Evolutionary conservation across 768 basidiomycete genomes (phyloP).

Genomic region (Hygrocybe coccinea): DNA sequence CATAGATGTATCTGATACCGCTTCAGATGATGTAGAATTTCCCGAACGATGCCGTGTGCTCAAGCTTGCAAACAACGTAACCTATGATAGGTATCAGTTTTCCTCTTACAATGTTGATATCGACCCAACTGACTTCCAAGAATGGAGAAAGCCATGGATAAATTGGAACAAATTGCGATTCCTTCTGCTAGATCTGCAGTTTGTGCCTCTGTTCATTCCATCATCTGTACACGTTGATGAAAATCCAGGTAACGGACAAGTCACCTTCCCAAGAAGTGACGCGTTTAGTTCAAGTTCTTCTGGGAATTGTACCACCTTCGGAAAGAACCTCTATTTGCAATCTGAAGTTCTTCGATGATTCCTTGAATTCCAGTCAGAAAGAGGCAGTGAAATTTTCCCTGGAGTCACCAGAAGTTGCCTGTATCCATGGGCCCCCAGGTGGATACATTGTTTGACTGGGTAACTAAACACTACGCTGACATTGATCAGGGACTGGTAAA

Average conservation of each 20-base stretch:
- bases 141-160: constrained; percentile 81
- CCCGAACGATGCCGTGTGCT: constrained; percentile 81
- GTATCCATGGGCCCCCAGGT: constrained; percentile 98
- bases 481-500: constrained; percentile 74
- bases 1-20: constrained; percentile 57
- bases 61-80: constrained; percentile 89
- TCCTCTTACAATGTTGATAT: not conserved
- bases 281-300: constrained; percentile 60
- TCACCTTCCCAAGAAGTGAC: constrained; percentile 35
- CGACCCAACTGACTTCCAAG: constrained; percentile 33
- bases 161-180: constrained; percentile 48
- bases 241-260: not conserved
- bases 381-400: constrained; percentile 81
- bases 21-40: constrained; percentile 64
- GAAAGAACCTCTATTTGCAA: constrained; percentile 31
- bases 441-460: not conserved
- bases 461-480: not conserved
- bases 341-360: constrained; percentile 66
- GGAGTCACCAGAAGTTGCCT: constrained; percentile 74
- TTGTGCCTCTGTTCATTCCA: constrained; percentile 4
- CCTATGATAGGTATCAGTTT: constrained; percentile 67
- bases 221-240: constrained; percentile 11
- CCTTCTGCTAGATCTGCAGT: constrained; percentile 3
- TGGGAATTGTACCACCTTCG: constrained; percentile 57
- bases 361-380: constrained; percentile 80